These are phyloP conservation scores for Cytospora leucostoma DNA, from an alignment of 2,329 filamentous ascomycete species.

Conservation along the genomic window DNA sequence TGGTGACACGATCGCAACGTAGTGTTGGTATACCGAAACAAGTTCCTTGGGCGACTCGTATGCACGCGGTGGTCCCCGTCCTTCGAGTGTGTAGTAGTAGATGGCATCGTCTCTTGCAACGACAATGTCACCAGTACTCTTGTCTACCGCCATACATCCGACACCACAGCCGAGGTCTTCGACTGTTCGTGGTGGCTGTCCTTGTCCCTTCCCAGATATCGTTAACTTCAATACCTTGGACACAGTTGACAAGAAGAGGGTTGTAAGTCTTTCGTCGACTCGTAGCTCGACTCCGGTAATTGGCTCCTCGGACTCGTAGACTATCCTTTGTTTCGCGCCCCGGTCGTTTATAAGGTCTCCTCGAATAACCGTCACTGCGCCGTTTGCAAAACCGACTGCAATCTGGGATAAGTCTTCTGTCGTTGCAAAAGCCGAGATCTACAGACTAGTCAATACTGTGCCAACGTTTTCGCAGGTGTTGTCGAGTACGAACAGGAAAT, in stretches of 20 bases:
- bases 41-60: slow-evolving; percentile 90
- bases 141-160: slow-evolving; percentile 92
- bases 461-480: not conserved
- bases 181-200: slow-evolving; percentile 81
- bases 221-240: slow-evolving; percentile 82
- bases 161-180: slow-evolving; percentile 89
- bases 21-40: slow-evolving; percentile 78
- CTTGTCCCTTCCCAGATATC: slow-evolving; percentile 85
- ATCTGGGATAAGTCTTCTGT: slow-evolving; percentile 89
- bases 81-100: slow-evolving; percentile 86
- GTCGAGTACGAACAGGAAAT: slow-evolving; percentile 66
- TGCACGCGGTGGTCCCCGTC: slow-evolving; percentile 82
- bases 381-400: slow-evolving; percentile 94
- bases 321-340: slow-evolving; percentile 88
- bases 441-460: slow-evolving; percentile 10
- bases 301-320: slow-evolving; percentile 95
- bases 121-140: slow-evolving; percentile 77
- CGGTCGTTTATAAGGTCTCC: slow-evolving; percentile 95
- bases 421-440: slow-evolving; percentile 86
- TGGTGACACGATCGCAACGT: slow-evolving; percentile 83
- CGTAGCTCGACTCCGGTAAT: slow-evolving; percentile 86
- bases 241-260: slow-evolving; percentile 90
- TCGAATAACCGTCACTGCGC: slow-evolving; percentile 87
- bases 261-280: slow-evolving; percentile 63
- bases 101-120: slow-evolving; percentile 95